Base-by-base conservation (phyloP, 176 grass and related monocot species). In the Eleusine indica region DNA sequence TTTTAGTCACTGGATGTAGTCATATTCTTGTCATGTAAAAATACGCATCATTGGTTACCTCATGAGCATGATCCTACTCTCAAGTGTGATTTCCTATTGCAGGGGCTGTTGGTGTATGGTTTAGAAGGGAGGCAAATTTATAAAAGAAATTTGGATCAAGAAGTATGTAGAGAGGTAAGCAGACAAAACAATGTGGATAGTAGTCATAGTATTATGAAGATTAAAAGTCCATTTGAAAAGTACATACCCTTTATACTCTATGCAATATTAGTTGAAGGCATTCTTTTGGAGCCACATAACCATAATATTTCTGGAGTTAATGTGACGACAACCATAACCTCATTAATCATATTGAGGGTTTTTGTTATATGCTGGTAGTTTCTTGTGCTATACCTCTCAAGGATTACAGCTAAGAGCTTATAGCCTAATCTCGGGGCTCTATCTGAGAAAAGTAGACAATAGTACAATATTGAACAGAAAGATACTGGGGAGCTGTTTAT, bases 61-160 rank as follows among this genome's bases (percentile, higher is more conserved):
- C 47, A 29, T 81, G 32, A 76, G 63, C 22, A 76, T 81, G 48
- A 54, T 74, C 66, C n/a, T 28, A 19, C 18, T 42, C 73, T 85
- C 22, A 63, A 44, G 29, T 58, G 30, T 22, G 61, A 42, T 54
- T 83, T 88, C 54, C 28, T 52, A 46, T 80, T 98, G 75, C 76
- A 98, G 96, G 96, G 96, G 12, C 76, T 98, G 77, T 58, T 94
- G 68, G 93, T 98, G 85, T 98, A 98, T 78, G 96, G 96, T 79
- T 87, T 82, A 77, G 80, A 88, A 90, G 96, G 96, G 21, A 91
- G 80, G 85, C 85, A 92, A 73, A 85, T 98, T 92, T 96, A 85
- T 78, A 98, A 82, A 92, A 83, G 66, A 78, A 96, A 88, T 80
- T 91, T 98, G 65, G 89, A 98, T 78, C 86, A 93, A 89, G 93